Conservation (phyloP, 1,284 basidiomycete species). For the Spongiforma sp. region DNA sequence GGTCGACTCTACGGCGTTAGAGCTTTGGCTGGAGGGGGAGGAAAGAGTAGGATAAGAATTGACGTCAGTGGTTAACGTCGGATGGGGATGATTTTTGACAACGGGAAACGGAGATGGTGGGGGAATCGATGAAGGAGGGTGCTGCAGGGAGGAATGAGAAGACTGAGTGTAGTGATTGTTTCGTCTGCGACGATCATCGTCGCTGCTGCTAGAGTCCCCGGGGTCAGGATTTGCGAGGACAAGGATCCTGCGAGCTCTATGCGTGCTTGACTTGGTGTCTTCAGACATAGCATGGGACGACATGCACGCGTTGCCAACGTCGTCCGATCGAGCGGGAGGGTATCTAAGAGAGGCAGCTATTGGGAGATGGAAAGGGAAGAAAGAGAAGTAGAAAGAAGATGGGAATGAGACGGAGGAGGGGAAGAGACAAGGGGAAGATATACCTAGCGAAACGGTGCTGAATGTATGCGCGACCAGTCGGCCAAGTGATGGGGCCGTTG, state of each 20-base stretch:
- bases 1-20: conserved; percentile 61
- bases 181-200: conserved; percentile 39
- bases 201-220: conserved; percentile 52
- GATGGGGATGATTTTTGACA: conserved; percentile 27
- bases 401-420: not conserved
- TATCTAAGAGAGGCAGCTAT: conserved; percentile 6
- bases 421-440: conserved; percentile 10
- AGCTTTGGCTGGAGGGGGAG: conserved; percentile 69
- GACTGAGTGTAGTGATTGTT: conserved; percentile 30
- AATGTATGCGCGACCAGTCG: conserved; percentile 31
- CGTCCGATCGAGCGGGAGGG: conserved; percentile 28
- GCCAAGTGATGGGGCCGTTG: conserved; percentile 36
- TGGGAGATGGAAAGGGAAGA: not conserved
- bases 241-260: conserved; percentile 45
- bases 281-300: conserved; percentile 46
- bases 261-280: conserved; percentile 44
- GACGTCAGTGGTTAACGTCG: conserved; percentile 44
- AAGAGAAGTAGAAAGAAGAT: not conserved
- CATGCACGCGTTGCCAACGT: conserved; percentile 38
- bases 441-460: conserved; percentile 26
- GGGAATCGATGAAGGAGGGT: conserved; percentile 25
- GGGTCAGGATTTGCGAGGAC: conserved; percentile 66
- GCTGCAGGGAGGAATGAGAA: conserved; percentile 29
- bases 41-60: conserved; percentile 54
- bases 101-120: conserved; percentile 34